Base-by-base conservation (phyloP, 2,329 filamentous ascomycete species). In the Didymella arachidicola region DNA sequence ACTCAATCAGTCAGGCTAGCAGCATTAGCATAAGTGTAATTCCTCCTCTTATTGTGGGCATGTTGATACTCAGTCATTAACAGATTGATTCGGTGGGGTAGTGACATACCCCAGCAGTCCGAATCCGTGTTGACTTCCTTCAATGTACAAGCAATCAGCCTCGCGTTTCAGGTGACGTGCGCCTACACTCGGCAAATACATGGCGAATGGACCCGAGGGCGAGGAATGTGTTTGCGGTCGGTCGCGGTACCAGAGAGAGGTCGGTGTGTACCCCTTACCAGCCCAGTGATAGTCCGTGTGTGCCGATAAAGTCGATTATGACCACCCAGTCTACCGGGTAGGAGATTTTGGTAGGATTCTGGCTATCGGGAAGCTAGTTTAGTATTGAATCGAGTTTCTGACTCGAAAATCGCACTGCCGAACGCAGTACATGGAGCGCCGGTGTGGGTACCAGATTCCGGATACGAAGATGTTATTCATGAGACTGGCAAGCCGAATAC, bases 151-250 rank as follows among this genome's bases (percentile, higher is more conserved):
- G 29, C 38, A 18, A 10, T 42, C 11, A 18, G 39, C 2, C 27
- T 32, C 32, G 14, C n/a, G 48, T 57, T 57, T 57, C 48, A 57
- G 42, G 48, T 52, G 54, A 34, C 7, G 8, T 19, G n/a, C 19
- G 14, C 11, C 11, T 29, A 34, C 27, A 39, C 22, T 26, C 32
- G 48, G 48, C 29, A 27, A 43, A 18, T 25, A 52, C 29, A 38
- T 47, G 19, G 19, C 41, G 22, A 26, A 18, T 27, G 18, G 41
- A 43, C 12, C 25, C 41, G 14, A 43, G 25, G 5, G 41, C 8
- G 25, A 22, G 41, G 25, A 14, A 43, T 43, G 41, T 36, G 14
- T 43, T 43, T 25, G 41, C 14, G 25, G 25, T 22, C 25, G 41
- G 14, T 12, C 16, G 22, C n/a, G 7, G 25, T 25, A 25, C 22